Evolutionary conservation across 2,329 filamentous ascomycete genomes (phyloP), one percentile per base, ranked within the genome.

Genomic region (Colletotrichum limetticola): DNA sequence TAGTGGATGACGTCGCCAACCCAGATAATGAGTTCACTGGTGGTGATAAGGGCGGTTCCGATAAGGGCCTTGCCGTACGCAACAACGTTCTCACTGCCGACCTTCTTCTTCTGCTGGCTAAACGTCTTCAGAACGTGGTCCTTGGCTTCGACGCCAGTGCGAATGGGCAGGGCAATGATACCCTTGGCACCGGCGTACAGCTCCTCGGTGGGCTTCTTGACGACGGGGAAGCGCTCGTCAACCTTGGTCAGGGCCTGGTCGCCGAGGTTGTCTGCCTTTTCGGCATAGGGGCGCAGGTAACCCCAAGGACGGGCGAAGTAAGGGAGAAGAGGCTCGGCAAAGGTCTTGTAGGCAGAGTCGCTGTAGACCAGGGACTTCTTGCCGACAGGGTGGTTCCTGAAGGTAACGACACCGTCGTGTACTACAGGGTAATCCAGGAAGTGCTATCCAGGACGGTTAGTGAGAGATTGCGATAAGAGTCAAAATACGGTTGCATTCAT

Each of bases 391-490:
- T 96, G 94, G 80, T 90, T 86, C 84, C 95, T 94, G 89, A 97
- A 92, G 80, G 91, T 91, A 74, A 90, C 86, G 83, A 98, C 91
- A 79, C 91, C 86, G 83, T 97, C 95, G 80, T 90, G 91, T 80
- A 98, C 90, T 76, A 97, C 84, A 53, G 96, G 96, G 84, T 97
- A 98, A 76, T 92, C 92, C 78, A 91, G 88, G 75, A 98, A 88
- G 81, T 98, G 95, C 94, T 97, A 78, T 57, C 28, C 53, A 37
- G 26, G 75, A 24, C 22, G 60, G 42, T 63, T 58, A 67, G 55
- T 30, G 24, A 35, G 7, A 14, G 60, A 3, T 58, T 12, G 16
- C n/a, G 24, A 24, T 24, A n/a, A 26, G 16, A 19, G 53, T 5
- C 2, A 5, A 32, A 53, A 19, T 22, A 14, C 14, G 2, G 5